A percentile compares a stretch with the other conserved stretches of the same genome.
Conservation (phyloP, 176 grass and related monocot species). For the Musa acuminata region DNA sequence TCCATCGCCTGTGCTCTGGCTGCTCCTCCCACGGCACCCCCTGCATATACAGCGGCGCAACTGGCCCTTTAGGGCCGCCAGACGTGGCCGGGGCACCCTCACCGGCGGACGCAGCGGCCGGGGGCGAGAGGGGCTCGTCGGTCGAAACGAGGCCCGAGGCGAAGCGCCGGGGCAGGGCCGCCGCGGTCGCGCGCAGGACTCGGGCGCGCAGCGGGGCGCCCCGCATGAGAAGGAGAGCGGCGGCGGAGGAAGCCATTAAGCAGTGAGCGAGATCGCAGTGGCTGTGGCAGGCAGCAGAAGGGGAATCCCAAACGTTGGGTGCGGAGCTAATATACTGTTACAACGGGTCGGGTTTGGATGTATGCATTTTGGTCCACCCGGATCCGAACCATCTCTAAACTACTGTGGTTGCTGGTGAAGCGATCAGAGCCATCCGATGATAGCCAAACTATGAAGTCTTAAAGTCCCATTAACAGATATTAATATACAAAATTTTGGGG, state of each 20-base stretch:
- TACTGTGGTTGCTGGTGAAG: too few relatives aligned
- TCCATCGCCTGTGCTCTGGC: conserved; percentile 27
- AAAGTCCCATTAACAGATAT: too few relatives aligned
- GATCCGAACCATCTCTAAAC: too few relatives aligned
- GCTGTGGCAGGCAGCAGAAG: neutral
- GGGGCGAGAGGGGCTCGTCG: conserved; percentile 13
- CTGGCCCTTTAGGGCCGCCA: neutral
- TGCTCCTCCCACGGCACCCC: neutral
- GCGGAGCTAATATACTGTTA: neutral
- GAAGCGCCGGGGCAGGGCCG: neutral
- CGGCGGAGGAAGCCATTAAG: neutral
- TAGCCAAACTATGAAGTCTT: too few relatives aligned
- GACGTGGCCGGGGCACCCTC: neutral
- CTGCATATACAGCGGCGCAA: conserved; percentile 19
- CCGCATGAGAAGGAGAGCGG: neutral
- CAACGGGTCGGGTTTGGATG: neutral
- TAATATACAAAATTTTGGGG: too few relatives aligned
- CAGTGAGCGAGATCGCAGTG: too few relatives aligned
- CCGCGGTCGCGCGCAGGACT: neutral
- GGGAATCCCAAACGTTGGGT: neutral
- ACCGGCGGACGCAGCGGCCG: conserved; percentile 2
- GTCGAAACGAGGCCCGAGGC: conserved; percentile 1
- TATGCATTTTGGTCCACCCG: neutral
- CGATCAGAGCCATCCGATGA: too few relatives aligned
- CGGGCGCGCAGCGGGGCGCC: neutral